These are phyloP conservation scores for Lactifluus subvellereus DNA, from an alignment of 768 basidiomycete species.

Conservation along the genomic window DNA sequence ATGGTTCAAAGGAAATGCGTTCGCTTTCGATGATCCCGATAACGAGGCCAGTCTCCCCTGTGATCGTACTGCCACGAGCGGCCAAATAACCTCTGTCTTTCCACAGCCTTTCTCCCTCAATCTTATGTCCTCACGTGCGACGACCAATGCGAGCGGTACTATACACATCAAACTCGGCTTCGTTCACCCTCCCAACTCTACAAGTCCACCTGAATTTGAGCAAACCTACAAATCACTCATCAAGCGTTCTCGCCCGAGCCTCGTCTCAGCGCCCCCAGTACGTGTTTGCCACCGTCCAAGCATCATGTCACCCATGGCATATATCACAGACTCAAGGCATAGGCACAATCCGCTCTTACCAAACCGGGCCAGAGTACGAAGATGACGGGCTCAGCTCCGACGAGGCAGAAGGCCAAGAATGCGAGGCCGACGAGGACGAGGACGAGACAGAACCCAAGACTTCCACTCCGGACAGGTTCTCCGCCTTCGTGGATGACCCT, in stretches of 20 bases:
- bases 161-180: constrained; percentile 61
- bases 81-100: neutral
- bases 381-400: constrained; percentile 72
- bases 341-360: constrained; percentile 69
- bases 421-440: constrained; percentile 35
- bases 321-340: constrained; percentile 69
- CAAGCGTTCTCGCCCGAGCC: constrained; percentile 55
- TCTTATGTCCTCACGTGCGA: constrained; percentile 45
- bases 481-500: neutral
- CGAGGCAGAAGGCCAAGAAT: constrained; percentile 39
- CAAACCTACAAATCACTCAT: constrained; percentile 58
- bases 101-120: constrained; percentile 42
- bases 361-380: constrained; percentile 49
- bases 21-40: constrained; percentile 53
- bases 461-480: neutral
- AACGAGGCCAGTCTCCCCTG: constrained; percentile 52
- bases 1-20: constrained; percentile 60
- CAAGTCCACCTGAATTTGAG: constrained; percentile 45
- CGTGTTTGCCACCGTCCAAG: neutral
- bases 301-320: neutral
- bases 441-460: constrained; percentile 29
- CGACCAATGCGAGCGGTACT: constrained; percentile 44
- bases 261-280: constrained; percentile 76
- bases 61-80: constrained; percentile 23
- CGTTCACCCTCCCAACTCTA: constrained; percentile 39